Evolutionary conservation across 345 rosid species (phyloP).

Genomic region (Conringia planisiliqua): DNA sequence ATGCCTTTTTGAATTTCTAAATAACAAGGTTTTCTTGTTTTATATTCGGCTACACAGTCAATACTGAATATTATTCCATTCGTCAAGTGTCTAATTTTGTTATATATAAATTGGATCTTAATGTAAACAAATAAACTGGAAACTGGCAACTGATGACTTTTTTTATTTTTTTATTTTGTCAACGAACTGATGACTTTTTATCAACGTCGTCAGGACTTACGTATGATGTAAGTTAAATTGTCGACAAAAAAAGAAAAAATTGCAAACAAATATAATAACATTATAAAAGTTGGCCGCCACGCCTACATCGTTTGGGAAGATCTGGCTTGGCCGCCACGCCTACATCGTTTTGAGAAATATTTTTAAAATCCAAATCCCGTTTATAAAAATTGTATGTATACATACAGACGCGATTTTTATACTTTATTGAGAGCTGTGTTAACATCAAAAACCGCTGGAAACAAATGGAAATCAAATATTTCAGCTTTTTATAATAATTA

Average conservation of each 20-base stretch:
- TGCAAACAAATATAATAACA: background rate
- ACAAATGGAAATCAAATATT: too few relatives aligned
- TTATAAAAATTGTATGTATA: too few relatives aligned
- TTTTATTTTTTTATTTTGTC: too few relatives aligned
- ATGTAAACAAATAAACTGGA: background rate
- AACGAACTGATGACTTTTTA: background rate
- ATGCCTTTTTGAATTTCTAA: background rate
- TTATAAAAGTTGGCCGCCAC: background rate
- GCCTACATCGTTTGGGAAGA: background rate
- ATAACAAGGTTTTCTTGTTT: background rate
- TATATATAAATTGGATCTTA: background rate
- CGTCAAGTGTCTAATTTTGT: background rate
- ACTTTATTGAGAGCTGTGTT: too few relatives aligned
- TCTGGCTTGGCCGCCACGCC: too few relatives aligned
- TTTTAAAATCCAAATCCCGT: background rate
- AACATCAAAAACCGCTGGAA: too few relatives aligned
- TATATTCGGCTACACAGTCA: background rate
- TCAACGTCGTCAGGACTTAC: slow-evolving; percentile 5
- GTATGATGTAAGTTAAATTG: background rate
- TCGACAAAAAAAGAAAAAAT: background rate
- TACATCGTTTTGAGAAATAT: background rate
- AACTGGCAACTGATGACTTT: background rate
- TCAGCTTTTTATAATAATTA: too few relatives aligned
- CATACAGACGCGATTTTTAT: too few relatives aligned
- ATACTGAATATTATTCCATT: background rate